Evolutionary conservation across 1,139 yeast species (phyloP).

Genomic region (Yamadazyma dendronema): DNA sequence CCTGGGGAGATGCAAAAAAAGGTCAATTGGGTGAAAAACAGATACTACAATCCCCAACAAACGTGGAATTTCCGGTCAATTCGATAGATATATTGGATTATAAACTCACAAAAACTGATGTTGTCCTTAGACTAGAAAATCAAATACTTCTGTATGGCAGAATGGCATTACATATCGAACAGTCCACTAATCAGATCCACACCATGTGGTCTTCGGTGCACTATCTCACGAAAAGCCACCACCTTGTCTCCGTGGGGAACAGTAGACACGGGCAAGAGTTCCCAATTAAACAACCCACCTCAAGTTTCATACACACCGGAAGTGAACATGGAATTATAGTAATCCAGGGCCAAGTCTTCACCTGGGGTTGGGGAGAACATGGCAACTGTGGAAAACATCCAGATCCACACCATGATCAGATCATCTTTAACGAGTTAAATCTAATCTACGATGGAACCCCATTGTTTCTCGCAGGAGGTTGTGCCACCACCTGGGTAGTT

Average conservation of each 20-base stretch:
- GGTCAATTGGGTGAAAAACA: slow-evolving; percentile 57
- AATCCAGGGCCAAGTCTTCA: slow-evolving; percentile 35
- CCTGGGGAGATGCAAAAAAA: slow-evolving; percentile 83
- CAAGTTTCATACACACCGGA: slow-evolving; percentile 43
- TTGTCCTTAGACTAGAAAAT: slow-evolving; percentile 20
- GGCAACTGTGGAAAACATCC: slow-evolving; percentile 77
- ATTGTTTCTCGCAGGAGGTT: slow-evolving; percentile 41
- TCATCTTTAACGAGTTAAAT: slow-evolving; percentile 40
- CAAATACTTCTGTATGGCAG: slow-evolving; percentile 18
- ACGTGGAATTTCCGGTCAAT: slow-evolving; percentile 18
- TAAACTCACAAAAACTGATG: slow-evolving; percentile 48
- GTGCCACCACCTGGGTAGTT: slow-evolving; percentile 44
- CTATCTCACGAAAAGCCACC: slow-evolving; percentile 20
- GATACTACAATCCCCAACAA: slow-evolving; percentile 26
- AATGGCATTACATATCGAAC: slow-evolving; percentile 1
- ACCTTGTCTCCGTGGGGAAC: slow-evolving; percentile 61
- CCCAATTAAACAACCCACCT: slow-evolving; percentile 18
- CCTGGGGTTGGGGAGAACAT: slow-evolving; percentile 99
- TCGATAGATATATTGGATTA: slow-evolving; percentile 12
- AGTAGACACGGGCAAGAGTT: slow-evolving; percentile 71
- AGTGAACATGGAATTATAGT: slow-evolving; percentile 79
- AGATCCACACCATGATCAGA: slow-evolving; percentile 21
- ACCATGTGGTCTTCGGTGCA: slow-evolving; percentile 88
- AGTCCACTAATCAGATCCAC: slow-evolving; percentile 19
- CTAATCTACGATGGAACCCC: slow-evolving; percentile 25